Base-by-base conservation (phyloP, 2,329 filamentous ascomycete species). In the Hirsutella rhossiliensis region DNA sequence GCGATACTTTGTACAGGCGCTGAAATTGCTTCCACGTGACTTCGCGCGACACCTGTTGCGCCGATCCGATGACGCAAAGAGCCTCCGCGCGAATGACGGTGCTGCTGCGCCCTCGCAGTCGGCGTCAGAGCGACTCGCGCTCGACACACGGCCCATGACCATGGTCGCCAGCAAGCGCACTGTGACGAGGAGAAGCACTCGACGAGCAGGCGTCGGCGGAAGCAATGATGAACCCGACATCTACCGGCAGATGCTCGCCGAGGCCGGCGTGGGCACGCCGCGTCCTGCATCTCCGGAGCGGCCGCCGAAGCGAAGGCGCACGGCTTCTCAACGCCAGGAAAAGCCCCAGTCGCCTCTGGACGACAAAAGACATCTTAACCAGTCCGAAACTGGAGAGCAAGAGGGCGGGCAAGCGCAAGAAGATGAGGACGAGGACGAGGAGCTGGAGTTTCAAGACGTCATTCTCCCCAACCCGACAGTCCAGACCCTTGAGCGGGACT, bases 401-500 rank as follows among this genome's bases (percentile, higher is more conserved):
- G 50, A 52, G 0, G 52, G 58, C 6, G 55, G 58, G 0, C 62
- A 60, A 1, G 62, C 61, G 2, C 61, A 66, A 1, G 64, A 68
- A 0, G 62, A 61, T 1, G 62, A 61, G 2, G 61, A 66, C 1
- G 64, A 68, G 3, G 68, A 68, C 4, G 67, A 69, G 3, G 61
- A 63, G 12, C 44, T 69, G 19, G 65, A 71, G 38, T 75, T 76
- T 50, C 65, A 75, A 47, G 72, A 76, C 52, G 69, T 76, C 2
- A 50, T 57, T 4, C 51, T 74, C 3, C 73, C 73, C 1, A 50
- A 60, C 13, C 64, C 71, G 0, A 73, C 65, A 0, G 51, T 75
- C 17, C 73, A 78, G 52, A 77, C 72, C 1, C 62, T 75, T 44
- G 64, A 69, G 39, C 56, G 65, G 43, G 69, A 72, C 30, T 71